A percentile compares a stretch with the other conserved stretches of the same genome.
These are phyloP conservation scores for Auriscalpium microsporum DNA, from an alignment of 768 basidiomycete genomes.

Conservation along the genomic window DNA sequence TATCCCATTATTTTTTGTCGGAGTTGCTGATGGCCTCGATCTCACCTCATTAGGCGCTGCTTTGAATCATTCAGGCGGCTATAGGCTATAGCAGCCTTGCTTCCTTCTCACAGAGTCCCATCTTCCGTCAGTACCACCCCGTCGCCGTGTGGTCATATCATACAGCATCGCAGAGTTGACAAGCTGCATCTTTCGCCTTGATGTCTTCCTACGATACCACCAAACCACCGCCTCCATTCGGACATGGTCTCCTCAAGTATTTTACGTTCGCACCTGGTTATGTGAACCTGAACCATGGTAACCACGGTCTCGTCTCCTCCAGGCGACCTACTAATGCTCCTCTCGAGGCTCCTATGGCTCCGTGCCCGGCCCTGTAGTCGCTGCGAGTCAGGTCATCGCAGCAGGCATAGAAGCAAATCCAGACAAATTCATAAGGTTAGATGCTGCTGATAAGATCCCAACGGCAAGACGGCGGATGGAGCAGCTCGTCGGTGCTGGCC, in stretches of 20 bases:
- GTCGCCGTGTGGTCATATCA: too few relatives aligned
- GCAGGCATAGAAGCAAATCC: conserved; percentile 43
- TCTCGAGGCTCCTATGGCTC: conserved; percentile 51
- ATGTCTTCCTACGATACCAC: not conserved
- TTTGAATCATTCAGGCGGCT: too few relatives aligned
- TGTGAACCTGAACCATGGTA: conserved; percentile 60
- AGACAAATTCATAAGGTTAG: conserved; percentile 43
- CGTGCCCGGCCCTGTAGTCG: conserved; percentile 42
- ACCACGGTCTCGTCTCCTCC: conserved; percentile 1
- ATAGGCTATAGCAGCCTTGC: too few relatives aligned
- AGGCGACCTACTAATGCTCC: not conserved
- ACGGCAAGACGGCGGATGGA: conserved; percentile 40
- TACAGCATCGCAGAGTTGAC: too few relatives aligned
- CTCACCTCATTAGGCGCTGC: too few relatives aligned
- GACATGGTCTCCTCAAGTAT: conserved; percentile 44
- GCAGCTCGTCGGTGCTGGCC: conserved; percentile 37
- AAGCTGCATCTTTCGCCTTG: not conserved
- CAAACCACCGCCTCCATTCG: conserved; percentile 38
- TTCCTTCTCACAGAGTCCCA: too few relatives aligned
- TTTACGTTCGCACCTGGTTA: conserved; percentile 52
- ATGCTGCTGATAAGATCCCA: conserved; percentile 26
- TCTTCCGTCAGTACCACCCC: too few relatives aligned
- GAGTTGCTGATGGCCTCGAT: too few relatives aligned
- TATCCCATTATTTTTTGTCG: too few relatives aligned
- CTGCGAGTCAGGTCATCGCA: conserved; percentile 34